phyloP scores from a whole-genome alignment of 2,329 filamentous ascomycete genomes.

The Nannizziopsis barbatae region DNA sequence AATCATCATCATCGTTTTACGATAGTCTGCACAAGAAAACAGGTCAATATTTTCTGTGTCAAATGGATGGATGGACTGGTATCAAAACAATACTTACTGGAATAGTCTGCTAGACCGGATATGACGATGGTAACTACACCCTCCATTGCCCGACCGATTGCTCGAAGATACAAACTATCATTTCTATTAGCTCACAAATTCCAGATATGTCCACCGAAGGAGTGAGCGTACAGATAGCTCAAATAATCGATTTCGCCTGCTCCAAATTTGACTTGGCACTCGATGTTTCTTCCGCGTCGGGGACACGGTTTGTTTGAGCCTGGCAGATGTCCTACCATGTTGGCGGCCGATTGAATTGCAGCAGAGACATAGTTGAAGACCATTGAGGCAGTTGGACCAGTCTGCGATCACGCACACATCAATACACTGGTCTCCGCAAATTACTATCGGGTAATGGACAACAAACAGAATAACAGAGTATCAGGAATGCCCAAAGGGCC shows the following conservation, averaged over 20 bases:
- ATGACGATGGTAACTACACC: constrained; percentile 2
- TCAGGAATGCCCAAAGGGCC: not conserved
- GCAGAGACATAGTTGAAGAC: constrained; percentile 10
- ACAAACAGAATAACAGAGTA: constrained; percentile 1
- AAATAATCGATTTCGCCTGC: constrained; percentile 8
- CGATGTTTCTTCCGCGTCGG: constrained; percentile 3
- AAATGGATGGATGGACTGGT: not conserved
- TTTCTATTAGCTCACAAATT: not conserved
- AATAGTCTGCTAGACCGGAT: constrained; percentile 5
- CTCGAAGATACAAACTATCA: constrained; percentile 2
- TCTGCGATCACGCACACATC: not conserved
- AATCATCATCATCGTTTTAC: constrained; percentile 5
- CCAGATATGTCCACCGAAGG: no score
- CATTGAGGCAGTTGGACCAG: constrained; percentile 4
- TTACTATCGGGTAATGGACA: not conserved
- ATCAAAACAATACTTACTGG: not conserved
- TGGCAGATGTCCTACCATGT: constrained; percentile 2
- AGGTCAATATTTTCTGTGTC: not conserved
- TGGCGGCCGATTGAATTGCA: constrained; percentile 8
- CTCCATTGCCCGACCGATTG: constrained; percentile 6
- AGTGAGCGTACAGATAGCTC: constrained; percentile 3
- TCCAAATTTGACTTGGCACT: constrained; percentile 2
- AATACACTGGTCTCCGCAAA: not conserved
- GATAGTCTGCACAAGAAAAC: not conserved
- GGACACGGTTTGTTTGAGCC: constrained; percentile 2